Percentiles rank a stretch among this genome's conserved stretches.
phyloP scores from a whole-genome alignment of 177 flowering plant genomes.

The Tripterygium wilfordii region DNA sequence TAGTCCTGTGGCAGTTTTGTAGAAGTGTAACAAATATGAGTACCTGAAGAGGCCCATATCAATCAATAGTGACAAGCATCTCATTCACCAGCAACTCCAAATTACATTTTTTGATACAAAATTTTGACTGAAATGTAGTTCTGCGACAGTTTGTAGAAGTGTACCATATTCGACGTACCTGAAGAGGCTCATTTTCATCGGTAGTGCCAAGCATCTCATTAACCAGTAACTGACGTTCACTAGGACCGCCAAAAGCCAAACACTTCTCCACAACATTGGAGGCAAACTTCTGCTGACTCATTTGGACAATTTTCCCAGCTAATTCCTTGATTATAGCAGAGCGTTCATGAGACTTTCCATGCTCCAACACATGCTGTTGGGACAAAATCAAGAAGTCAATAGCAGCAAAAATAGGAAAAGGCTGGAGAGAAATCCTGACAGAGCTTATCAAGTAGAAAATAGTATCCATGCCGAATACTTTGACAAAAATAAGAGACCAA shows the following conservation, averaged over 20 bases:
- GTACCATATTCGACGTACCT: too few species aligned
- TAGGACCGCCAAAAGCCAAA: conserved; percentile 61
- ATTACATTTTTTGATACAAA: too few species aligned
- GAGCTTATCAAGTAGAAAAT: background rate
- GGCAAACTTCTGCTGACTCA: conserved; percentile 97
- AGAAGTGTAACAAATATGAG: too few species aligned
- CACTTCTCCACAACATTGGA: conserved; percentile 95
- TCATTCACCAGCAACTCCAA: too few species aligned
- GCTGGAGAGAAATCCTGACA: background rate
- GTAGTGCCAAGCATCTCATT: conserved; percentile 88
- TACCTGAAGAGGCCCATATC: too few species aligned
- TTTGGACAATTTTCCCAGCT: conserved; percentile 82
- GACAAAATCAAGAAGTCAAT: conserved; percentile 1
- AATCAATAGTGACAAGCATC: too few species aligned
- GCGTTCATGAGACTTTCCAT: conserved; percentile 83
- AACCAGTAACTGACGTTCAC: conserved; percentile 69
- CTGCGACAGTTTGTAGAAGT: too few species aligned
- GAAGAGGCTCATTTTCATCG: conserved; percentile 93
- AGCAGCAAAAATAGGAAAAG: background rate
- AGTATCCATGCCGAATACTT: too few species aligned
- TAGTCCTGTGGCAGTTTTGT: too few species aligned
- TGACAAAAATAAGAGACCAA: background rate
- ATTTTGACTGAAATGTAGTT: too few species aligned
- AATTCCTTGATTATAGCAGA: conserved; percentile 64
- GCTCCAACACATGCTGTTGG: conserved; percentile 91